A percentile compares a stretch with the other conserved stretches of the same genome.
phyloP scores from a whole-genome alignment of 140 eudicot species.

The Senecio squalidus region DNA sequence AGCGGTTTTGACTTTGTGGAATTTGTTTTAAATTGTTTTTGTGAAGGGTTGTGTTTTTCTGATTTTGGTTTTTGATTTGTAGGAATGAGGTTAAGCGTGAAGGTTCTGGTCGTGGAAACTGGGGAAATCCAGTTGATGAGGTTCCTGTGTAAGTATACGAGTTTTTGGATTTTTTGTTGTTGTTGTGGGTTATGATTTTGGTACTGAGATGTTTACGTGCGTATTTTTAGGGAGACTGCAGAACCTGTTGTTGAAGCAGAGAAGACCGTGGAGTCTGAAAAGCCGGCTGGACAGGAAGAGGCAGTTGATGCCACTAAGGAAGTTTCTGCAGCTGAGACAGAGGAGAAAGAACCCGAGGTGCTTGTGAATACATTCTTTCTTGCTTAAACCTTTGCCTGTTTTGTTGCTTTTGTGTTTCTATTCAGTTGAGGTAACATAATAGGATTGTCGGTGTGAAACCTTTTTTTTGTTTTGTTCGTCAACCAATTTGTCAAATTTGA shows the following conservation, averaged over 20 bases:
- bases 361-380: conserved; percentile 25
- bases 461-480: too few species aligned
- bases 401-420: too few species aligned
- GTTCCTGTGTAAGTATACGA: conserved; percentile 44
- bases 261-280: conserved; percentile 49
- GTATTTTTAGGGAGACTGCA: conserved; percentile 46
- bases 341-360: conserved; percentile 71
- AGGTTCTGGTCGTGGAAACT: conserved; percentile 89
- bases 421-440: too few species aligned
- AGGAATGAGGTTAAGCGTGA: conserved; percentile 73
- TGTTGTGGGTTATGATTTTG: too few species aligned
- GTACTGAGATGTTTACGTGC: background rate
- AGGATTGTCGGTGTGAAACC: too few species aligned
- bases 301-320: conserved; percentile 55
- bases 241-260: conserved; percentile 48
- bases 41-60: background rate
- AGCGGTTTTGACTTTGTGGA: conserved; percentile 10
- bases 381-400: background rate
- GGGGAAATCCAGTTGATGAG: conserved; percentile 81
- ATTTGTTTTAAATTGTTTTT: background rate
- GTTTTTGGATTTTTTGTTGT: background rate
- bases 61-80: background rate
- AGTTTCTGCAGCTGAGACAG: conserved; percentile 41
- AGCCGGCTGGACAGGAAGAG: conserved; percentile 45
- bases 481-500: too few species aligned